Evolutionary conservation across 345 rosid species (phyloP), one percentile per base, ranked within the genome.

Genomic region (Citrus sinensis): DNA sequence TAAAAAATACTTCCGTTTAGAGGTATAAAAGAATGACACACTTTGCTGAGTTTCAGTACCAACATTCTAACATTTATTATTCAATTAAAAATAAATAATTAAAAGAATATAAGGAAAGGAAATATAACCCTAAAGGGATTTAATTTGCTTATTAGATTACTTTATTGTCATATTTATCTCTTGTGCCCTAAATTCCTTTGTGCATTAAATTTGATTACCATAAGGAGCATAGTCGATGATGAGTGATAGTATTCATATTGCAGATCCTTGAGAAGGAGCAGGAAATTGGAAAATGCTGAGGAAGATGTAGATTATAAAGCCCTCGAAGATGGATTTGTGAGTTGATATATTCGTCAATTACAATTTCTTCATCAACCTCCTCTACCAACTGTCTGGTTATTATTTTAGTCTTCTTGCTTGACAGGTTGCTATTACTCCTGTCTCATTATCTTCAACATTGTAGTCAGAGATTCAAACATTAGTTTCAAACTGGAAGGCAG

Each of bases 251-350:
- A n/a, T 68, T 13, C 61, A n/a, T 42, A 4, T 27, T 68, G 20
- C 84, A 87, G 88, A 65, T 83, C 3, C 59, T 46, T 40, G 80
- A 75, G 37, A 82, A 81, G 73, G 56, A 85, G 39, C 77, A 60
- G 35, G 83, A 76, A 62, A 73, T 32, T 34, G 35, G 35, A 34
- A 34, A 34, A 82, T 51, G 67, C 22, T 30, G 86, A 83, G 29
- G 89, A 83, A 7, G 82, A 83, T 63, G 34, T 70, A 67, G 88
- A 88, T 74, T 82, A 68, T 61, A 82, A 25, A 67, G 88, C 86
- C 24, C 71, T 88, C 56, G 83, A 81, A 76, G 82, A 85, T 81
- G 89, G 89, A 83, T 88, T 55, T 69, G 84, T 88, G 83, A 87
- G 89, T 72, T 75, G 10, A 39, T 27, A 27, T n/a, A 29, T 66